Base-by-base conservation (phyloP, 805 yeast genomes). In the Millerago galiae region DNA sequence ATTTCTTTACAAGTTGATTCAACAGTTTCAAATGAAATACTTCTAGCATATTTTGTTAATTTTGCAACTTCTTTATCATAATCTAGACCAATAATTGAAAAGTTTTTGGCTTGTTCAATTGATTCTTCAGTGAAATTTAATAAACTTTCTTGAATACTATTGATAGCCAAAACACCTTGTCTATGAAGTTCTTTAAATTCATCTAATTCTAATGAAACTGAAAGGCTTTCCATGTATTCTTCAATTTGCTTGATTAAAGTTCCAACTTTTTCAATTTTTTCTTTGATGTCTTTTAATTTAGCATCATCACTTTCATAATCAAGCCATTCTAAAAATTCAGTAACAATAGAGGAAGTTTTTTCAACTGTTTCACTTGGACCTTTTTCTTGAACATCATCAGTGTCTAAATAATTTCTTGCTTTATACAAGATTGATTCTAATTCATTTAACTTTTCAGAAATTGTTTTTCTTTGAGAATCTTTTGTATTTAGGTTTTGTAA, bases 381-480 rank as follows among this genome's bases (percentile, higher is more conserved):
- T 35, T 67, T 71, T 11, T 60, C 60, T 0, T 49, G 44, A 8
- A 71, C 71, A 18, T 72, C 76, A 32, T 73, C 72, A 27, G 77
- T 77, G 14, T 77, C 83, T 15, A 86, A 53, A 40, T 66, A 70
- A 9, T 74, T 69, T 44, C 95, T 77, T 26, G 86, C 68, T 44
- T 72, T 72, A 64, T 91, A 90, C 41, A 89, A 67, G n/a, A 74
- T 64, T 16, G 79, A 72, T 62, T 91, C 98, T 16, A 91, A 71
- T 29, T 70, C 63, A 60, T 90, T 91, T 50, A 77, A 73, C 26
- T 74, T 63, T 43, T 77, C 77, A 35, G 84, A 84, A 33, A 75
- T 63, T 41, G 67, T 62, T 25, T 65, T 62, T 41, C 85, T 70
- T 41, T 70, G 77, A 12, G 64, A 61, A 52, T 88, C 96, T 43